Evolutionary conservation across 495 filamentous ascomycete species (phyloP).

Genomic region (Chaetomium cochliodes): DNA sequence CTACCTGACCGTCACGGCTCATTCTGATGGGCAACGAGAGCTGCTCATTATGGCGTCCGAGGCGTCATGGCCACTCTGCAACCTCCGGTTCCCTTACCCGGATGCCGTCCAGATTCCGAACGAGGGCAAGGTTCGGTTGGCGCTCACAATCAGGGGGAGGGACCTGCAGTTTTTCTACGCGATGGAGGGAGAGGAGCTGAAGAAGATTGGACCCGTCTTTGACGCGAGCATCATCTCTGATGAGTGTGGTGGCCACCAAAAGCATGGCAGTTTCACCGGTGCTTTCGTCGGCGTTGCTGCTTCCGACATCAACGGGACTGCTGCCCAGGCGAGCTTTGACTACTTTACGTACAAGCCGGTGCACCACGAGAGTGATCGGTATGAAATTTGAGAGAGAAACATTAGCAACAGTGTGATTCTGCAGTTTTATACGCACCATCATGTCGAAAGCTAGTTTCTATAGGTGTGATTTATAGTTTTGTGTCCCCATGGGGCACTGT

Average conservation of each 20-base stretch:
- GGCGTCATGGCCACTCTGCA: slow-evolving; percentile 49
- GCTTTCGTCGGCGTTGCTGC: slow-evolving; percentile 57
- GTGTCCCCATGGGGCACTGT: too few relatives aligned
- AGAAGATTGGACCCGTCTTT: slow-evolving; percentile 52
- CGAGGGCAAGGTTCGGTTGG: slow-evolving; percentile 51
- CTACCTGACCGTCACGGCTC: slow-evolving; percentile 55
- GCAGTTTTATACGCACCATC: too few relatives aligned
- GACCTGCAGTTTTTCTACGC: slow-evolving; percentile 54
- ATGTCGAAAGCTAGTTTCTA: too few relatives aligned
- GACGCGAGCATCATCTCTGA: slow-evolving; percentile 55
- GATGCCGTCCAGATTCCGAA: slow-evolving; percentile 46
- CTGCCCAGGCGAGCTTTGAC: slow-evolving; percentile 48
- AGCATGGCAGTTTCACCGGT: slow-evolving; percentile 57
- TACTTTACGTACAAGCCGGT: slow-evolving; percentile 52
- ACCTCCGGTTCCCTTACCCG: slow-evolving; percentile 37
- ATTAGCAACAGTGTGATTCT: not conserved
- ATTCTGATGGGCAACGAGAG: slow-evolving; percentile 53
- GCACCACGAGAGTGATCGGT: slow-evolving; percentile 48
- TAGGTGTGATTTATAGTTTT: too few relatives aligned
- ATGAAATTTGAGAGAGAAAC: slow-evolving; percentile 35
- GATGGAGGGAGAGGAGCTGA: slow-evolving; percentile 42
- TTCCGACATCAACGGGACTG: slow-evolving; percentile 54
- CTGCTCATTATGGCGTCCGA: slow-evolving; percentile 53
- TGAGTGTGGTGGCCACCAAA: slow-evolving; percentile 57
- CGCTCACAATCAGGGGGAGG: slow-evolving; percentile 47